These are phyloP conservation scores for Periglandula ipomoeae DNA, from an alignment of 2,329 filamentous ascomycete genomes.

Conservation along the genomic window DNA sequence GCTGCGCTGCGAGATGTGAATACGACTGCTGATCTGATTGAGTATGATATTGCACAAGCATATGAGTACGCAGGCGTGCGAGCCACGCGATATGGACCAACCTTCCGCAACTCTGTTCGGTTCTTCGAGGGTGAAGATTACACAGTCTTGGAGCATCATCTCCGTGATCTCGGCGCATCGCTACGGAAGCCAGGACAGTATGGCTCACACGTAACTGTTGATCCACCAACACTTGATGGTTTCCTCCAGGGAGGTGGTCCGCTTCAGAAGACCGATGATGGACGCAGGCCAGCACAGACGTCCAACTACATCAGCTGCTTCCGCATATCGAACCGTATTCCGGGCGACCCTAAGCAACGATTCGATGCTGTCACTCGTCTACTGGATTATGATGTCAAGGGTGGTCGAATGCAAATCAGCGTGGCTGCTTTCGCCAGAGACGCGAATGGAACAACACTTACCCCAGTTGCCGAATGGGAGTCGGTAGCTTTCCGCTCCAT, in stretches of 20 bases:
- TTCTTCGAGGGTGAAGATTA: constrained; percentile 14
- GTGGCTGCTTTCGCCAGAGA: constrained; percentile 16
- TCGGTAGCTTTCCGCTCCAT: constrained; percentile 10
- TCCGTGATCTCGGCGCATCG: constrained; percentile 13
- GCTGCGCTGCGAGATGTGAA: constrained; percentile 5
- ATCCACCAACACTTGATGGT: constrained; percentile 19
- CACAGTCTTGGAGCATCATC: constrained; percentile 13
- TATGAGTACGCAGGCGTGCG: constrained; percentile 5
- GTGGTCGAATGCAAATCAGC: constrained; percentile 15
- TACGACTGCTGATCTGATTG: constrained; percentile 2
- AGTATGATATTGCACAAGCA: constrained; percentile 3
- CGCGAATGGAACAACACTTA: constrained; percentile 4
- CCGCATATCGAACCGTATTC: constrained; percentile 21
- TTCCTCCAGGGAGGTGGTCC: constrained; percentile 17
- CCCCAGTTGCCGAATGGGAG: constrained; percentile 16
- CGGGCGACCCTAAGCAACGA: constrained; percentile 9
- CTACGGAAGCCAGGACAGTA: constrained; percentile 2
- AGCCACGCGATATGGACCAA: constrained; percentile 18
- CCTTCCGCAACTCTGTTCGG: constrained; percentile 14
- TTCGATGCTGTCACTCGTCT: constrained; percentile 17
- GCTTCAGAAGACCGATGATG: constrained; percentile 13
- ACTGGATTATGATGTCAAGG: constrained; percentile 15
- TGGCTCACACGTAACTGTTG: constrained; percentile 16
- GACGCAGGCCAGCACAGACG: constrained; percentile 17
- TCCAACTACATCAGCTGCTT: constrained; percentile 21